phyloP scores from a whole-genome alignment of 2,329 filamentous ascomycete species.

The Colletotrichum cuscutae region DNA sequence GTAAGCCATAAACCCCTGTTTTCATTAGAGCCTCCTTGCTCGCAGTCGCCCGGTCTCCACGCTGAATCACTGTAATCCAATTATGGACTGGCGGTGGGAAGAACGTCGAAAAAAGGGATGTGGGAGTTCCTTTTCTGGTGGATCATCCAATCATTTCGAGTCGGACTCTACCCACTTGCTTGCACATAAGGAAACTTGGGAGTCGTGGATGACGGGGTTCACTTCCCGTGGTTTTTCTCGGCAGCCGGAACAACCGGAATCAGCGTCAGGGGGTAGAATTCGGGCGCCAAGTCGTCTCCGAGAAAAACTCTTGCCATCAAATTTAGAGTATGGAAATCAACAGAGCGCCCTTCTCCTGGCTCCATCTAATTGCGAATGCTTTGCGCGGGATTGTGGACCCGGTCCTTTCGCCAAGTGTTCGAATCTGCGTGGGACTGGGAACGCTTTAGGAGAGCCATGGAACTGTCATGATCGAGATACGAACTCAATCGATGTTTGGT shows the following conservation, averaged over 20 bases:
- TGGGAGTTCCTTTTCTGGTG: slow-evolving; percentile 19
- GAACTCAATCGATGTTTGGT: not conserved
- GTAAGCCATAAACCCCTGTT: not conserved
- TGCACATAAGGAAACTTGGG: not conserved
- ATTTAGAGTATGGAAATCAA: slow-evolving; percentile 8
- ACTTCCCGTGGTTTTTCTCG: slow-evolving; percentile 7
- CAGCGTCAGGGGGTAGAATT: not conserved
- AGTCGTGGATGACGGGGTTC: not conserved
- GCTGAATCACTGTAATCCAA: slow-evolving; percentile 7
- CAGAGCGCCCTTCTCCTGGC: slow-evolving; percentile 1
- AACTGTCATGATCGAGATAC: not conserved
- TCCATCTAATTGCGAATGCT: not conserved
- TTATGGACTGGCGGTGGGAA: not conserved
- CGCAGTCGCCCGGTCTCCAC: not conserved
- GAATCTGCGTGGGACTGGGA: not conserved
- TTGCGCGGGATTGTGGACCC: not conserved
- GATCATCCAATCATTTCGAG: not conserved
- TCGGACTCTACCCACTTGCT: not conserved
- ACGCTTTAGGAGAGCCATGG: not conserved
- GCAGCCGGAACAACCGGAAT: slow-evolving; percentile 32
- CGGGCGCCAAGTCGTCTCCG: slow-evolving; percentile 11
- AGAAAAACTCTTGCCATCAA: not conserved
- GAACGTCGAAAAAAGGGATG: slow-evolving; percentile 9
- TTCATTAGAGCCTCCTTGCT: not conserved
- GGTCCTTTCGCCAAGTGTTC: not conserved